Percentiles rank a stretch among this genome's conserved stretches.
These are phyloP conservation scores for Nitzschia inconspicua DNA, from an alignment of 108 stramenopile species.

Conservation along the genomic window DNA sequence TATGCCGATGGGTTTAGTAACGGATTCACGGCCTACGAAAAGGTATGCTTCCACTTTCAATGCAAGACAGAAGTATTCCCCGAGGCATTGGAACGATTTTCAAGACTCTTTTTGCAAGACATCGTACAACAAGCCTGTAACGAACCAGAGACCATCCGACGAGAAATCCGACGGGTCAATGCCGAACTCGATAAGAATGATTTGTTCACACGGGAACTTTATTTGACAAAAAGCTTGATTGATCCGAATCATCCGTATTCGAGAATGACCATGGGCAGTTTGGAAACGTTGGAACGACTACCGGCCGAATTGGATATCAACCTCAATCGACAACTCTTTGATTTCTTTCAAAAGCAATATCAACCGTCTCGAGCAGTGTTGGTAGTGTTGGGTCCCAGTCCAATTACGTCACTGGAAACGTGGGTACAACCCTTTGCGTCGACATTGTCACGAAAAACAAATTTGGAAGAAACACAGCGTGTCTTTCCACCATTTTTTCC, in stretches of 20 bases:
- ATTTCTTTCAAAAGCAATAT: constrained; percentile 60
- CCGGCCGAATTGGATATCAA: constrained; percentile 47
- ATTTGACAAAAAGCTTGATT: constrained; percentile 56
- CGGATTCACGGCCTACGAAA: constrained; percentile 65
- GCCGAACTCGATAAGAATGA: constrained; percentile 48
- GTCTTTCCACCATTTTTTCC: constrained; percentile 33
- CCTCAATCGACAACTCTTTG: constrained; percentile 37
- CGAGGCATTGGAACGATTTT: constrained; percentile 61
- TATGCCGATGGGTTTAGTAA: constrained; percentile 63
- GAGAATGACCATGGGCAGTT: constrained; percentile 50
- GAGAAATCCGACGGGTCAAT: constrained; percentile 69
- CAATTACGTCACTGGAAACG: constrained; percentile 47
- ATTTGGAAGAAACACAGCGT: neutral
- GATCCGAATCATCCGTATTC: constrained; percentile 71
- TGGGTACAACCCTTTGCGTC: constrained; percentile 58
- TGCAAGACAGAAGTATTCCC: constrained; percentile 36
- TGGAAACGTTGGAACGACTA: constrained; percentile 47
- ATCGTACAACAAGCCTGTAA: constrained; percentile 38
- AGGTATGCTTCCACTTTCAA: constrained; percentile 77
- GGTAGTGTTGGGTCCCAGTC: constrained; percentile 54
- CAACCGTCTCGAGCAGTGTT: constrained; percentile 52
- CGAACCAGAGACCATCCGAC: constrained; percentile 27
- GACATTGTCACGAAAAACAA: constrained; percentile 38
- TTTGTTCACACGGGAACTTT: constrained; percentile 43
- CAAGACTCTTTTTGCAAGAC: constrained; percentile 41